Conservation (phyloP, 208 protist genomes). For the Leptomonas seymouri region DNA sequence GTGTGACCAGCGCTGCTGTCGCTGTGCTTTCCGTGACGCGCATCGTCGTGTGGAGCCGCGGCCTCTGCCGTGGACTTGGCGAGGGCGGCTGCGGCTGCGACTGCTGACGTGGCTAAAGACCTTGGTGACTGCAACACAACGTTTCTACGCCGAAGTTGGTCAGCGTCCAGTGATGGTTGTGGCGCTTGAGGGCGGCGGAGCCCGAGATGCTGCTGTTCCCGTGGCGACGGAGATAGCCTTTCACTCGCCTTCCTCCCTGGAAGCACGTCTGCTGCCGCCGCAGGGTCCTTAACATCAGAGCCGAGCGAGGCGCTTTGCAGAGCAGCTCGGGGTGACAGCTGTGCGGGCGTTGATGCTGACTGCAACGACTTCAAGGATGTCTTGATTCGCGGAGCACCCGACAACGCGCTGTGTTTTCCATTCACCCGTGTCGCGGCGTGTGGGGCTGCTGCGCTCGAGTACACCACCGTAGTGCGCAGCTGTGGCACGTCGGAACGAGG, state of each 20-base stretch:
- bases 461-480: conserved; percentile 17
- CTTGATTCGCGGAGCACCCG: too few species aligned
- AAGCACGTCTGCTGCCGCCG: background rate
- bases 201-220: conserved; percentile 10
- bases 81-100: conserved; percentile 9
- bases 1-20: background rate
- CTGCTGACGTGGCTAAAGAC: conserved; percentile 9
- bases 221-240: background rate
- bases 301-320: too few species aligned
- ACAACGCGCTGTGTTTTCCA: too few species aligned
- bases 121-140: conserved; percentile 9
- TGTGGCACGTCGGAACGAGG: background rate
- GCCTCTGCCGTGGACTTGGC: conserved; percentile 5
- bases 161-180: background rate
- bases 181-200: background rate
- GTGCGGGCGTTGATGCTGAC: too few species aligned
- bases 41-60: background rate
- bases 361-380: too few species aligned
- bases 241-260: background rate
- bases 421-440: background rate
- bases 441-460: background rate
- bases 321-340: too few species aligned
- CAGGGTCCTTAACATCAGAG: background rate
- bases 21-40: background rate
- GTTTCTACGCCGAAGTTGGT: background rate